Evolutionary conservation across 179 eudicot species (phyloP).

Genomic region (Silene vulgaris): DNA sequence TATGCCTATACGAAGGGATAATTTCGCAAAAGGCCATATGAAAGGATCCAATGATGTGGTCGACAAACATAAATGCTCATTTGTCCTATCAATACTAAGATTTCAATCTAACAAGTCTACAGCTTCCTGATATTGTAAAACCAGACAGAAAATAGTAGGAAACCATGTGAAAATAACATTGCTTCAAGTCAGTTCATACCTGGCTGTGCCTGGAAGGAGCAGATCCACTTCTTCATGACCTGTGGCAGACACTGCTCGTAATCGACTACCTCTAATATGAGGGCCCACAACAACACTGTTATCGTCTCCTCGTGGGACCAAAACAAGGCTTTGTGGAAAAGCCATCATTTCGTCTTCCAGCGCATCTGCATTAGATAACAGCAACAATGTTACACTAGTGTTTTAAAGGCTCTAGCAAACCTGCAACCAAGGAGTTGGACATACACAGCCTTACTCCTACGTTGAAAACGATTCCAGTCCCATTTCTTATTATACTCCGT

Average conservation of each 20-base stretch:
- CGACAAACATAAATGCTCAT: background rate
- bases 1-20: too few species aligned
- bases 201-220: slow-evolving; percentile 97
- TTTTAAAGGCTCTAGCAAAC: background rate
- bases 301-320: slow-evolving; percentile 83
- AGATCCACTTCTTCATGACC: slow-evolving; percentile 96
- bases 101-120: background rate
- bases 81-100: background rate
- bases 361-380: slow-evolving; percentile 40
- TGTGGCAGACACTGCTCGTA: slow-evolving; percentile 72
- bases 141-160: background rate
- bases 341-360: slow-evolving; percentile 66
- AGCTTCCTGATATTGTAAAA: background rate
- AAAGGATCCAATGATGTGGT: background rate
- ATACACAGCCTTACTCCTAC: too few species aligned
- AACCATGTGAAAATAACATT: background rate
- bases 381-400: background rate
- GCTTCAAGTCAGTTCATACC: slow-evolving; percentile 31
- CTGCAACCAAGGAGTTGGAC: too few species aligned
- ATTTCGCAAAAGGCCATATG: too few species aligned
- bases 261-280: slow-evolving; percentile 81
- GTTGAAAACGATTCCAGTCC: too few species aligned
- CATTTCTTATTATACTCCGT: too few species aligned
- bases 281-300: slow-evolving; percentile 71
- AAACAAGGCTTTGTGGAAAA: slow-evolving; percentile 80